phyloP scores from a whole-genome alignment of 805 yeast species.

The Suhomyces xylopsoci region DNA sequence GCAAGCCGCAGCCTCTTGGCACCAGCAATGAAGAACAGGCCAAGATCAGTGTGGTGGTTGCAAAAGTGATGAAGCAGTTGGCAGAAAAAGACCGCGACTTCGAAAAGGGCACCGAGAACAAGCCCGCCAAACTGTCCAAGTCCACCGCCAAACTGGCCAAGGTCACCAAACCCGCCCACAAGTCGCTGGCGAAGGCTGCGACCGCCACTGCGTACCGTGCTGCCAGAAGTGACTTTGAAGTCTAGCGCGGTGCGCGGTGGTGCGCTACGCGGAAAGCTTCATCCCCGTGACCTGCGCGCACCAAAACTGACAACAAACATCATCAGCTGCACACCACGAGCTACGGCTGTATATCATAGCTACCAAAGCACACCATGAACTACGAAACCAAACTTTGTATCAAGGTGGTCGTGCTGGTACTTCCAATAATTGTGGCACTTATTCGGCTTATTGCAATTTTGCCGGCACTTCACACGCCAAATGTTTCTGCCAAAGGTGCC shows the following conservation, averaged over 20 bases:
- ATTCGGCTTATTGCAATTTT: conserved; percentile 22
- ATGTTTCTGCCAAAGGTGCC: not conserved
- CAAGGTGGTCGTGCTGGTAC: conserved; percentile 11
- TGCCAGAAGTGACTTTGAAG: not conserved
- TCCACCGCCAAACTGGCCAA: not conserved
- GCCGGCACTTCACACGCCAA: conserved; percentile 14
- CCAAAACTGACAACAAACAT: too few relatives aligned
- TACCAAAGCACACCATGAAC: conserved; percentile 14
- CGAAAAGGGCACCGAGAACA: not conserved
- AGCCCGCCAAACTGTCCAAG: not conserved
- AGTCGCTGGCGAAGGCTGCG: not conserved
- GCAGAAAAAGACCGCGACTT: conserved; percentile 39
- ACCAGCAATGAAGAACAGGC: conserved; percentile 40
- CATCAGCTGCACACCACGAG: too few relatives aligned
- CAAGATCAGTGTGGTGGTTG: conserved; percentile 49
- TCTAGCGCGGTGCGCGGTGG: not conserved
- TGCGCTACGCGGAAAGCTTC: too few relatives aligned
- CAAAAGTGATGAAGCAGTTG: conserved; percentile 51
- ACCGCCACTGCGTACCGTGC: not conserved
- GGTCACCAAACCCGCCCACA: not conserved
- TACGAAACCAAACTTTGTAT: conserved; percentile 17
- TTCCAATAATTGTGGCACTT: conserved; percentile 21
- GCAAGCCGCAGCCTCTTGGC: conserved; percentile 45
- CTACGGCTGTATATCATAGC: too few relatives aligned
- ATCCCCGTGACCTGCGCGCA: too few relatives aligned